Evolutionary conservation across 2,329 filamentous ascomycete species (phyloP), one percentile per base, ranked within the genome.

Genomic region (Colletotrichum aenigma): DNA sequence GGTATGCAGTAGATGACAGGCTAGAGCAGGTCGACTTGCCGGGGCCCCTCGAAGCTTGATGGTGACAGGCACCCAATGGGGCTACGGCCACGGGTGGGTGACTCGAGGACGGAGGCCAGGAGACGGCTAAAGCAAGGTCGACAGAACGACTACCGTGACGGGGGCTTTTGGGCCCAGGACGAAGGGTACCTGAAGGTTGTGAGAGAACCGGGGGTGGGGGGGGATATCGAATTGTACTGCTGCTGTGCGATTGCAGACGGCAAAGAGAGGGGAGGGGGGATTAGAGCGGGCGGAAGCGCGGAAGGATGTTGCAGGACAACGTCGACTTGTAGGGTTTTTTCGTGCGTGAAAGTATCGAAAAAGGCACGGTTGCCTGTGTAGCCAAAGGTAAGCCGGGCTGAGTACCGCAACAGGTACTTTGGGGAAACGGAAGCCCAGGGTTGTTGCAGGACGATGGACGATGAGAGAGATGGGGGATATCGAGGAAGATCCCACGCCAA

Each of bases 41-140:
- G 71, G 77, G 77, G 75, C 65, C 69, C 66, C 71, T 78, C 75
- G 75, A 78, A 76, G 77, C 77, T 78, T 78, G 77, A 78, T 74
- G 66, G 73, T 77, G 75, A 75, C 77, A 75, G 77, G 75, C 70
- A 68, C 60, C 75, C 75, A 77, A 73, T 76, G 43, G 72, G 75
- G 64, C 76, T 75, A 77, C 75, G 60, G 32, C 52, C 65, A 70
- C 58, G 60, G 71, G 64, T 75, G 73, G 73, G 73, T 73, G 70
- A 73, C 68, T 75, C 68, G 21, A 67, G 28, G 69, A 48, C 24
- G 24, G 58, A 21, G 48, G 30, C 34, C 68, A 66, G 48, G 48
- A 60, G 70, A 65, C 38, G 56, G 64, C 70, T 65, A 73, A 73
- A 70, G 70, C 43, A 64, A 75, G 52, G 26, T 52, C 34, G 70